A percentile compares a stretch with the other conserved stretches of the same genome.
phyloP scores from a whole-genome alignment of 148 eudicot species.

The Chenopodium quinoa region DNA sequence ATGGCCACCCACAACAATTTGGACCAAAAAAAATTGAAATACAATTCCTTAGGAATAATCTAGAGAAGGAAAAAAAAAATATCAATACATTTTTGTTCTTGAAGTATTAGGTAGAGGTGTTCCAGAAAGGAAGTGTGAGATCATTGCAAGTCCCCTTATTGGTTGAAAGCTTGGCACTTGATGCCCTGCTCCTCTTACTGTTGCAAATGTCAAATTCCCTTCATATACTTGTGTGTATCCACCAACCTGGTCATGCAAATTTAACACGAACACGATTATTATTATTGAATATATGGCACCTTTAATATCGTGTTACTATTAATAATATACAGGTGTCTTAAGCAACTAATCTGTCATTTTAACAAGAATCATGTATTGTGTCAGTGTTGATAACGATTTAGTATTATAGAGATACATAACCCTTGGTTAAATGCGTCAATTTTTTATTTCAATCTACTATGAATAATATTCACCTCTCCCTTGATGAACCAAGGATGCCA shows the following conservation, averaged over 20 bases:
- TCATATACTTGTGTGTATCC: constrained; percentile 58
- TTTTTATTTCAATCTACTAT: too few relatives aligned
- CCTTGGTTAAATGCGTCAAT: too few relatives aligned
- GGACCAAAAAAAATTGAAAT: background rate
- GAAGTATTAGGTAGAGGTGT: constrained; percentile 44
- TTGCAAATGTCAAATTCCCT: constrained; percentile 56
- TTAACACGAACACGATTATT: background rate
- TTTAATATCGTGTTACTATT: too few relatives aligned
- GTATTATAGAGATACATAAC: too few relatives aligned
- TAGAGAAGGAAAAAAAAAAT: background rate
- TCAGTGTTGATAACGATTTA: too few relatives aligned
- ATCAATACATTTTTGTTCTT: constrained; percentile 9
- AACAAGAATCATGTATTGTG: too few relatives aligned
- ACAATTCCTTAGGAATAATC: background rate
- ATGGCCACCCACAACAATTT: background rate
- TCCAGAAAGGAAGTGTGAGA: constrained; percentile 58
- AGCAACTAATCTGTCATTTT: too few relatives aligned
- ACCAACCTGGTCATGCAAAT: constrained; percentile 44
- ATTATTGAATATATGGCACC: too few relatives aligned
- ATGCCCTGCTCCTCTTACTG: constrained; percentile 80
- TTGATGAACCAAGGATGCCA: constrained; percentile 70
- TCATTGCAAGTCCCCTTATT: constrained; percentile 49
- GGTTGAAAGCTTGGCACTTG: constrained; percentile 69
- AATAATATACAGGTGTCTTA: too few relatives aligned
- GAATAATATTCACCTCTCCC: constrained; percentile 41